Evolutionary conservation across 129 eudicot species (phyloP).

Genomic region (Rutidosis leptorrhynchoides): DNA sequence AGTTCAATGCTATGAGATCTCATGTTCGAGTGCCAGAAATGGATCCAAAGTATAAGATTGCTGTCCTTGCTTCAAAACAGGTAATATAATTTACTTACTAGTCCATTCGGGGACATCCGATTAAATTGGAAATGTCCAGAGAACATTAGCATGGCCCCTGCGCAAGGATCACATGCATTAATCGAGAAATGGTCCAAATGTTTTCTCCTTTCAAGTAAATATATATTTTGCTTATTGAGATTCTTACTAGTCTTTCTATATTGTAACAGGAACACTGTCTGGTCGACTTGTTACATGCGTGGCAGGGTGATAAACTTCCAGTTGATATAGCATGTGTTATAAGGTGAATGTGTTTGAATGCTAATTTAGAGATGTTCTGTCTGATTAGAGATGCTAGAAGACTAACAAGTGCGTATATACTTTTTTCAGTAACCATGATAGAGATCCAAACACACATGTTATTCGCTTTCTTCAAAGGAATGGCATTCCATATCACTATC

Average conservation of each 20-base stretch:
- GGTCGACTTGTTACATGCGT: slow-evolving; percentile 80
- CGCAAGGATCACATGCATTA: too few species aligned
- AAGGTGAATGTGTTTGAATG: too few species aligned
- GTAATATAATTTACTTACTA: too few species aligned
- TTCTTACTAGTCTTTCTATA: too few species aligned
- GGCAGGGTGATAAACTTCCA: slow-evolving; percentile 92
- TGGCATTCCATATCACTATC: slow-evolving; percentile 65
- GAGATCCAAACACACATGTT: slow-evolving; percentile 78
- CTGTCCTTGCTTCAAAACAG: slow-evolving; percentile 88
- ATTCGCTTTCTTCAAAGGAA: slow-evolving; percentile 79
- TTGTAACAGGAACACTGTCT: slow-evolving; percentile 99
- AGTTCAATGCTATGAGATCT: slow-evolving; percentile 70
- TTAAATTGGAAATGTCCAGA: too few species aligned
- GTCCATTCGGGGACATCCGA: too few species aligned
- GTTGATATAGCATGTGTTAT: slow-evolving; percentile 65
- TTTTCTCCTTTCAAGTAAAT: too few species aligned
- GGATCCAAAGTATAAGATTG: slow-evolving; percentile 84
- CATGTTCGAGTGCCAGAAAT: slow-evolving; percentile 70
- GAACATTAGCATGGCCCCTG: background rate
- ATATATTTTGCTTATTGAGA: too few species aligned
- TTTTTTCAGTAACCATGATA: slow-evolving; percentile 67
- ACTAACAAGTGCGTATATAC: too few species aligned
- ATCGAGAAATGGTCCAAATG: too few species aligned
- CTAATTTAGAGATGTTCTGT: too few species aligned
- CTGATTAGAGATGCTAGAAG: too few species aligned